Conservation (phyloP, 2,329 filamentous ascomycete genomes). For the Monilinia vaccinii-corymbosi region DNA sequence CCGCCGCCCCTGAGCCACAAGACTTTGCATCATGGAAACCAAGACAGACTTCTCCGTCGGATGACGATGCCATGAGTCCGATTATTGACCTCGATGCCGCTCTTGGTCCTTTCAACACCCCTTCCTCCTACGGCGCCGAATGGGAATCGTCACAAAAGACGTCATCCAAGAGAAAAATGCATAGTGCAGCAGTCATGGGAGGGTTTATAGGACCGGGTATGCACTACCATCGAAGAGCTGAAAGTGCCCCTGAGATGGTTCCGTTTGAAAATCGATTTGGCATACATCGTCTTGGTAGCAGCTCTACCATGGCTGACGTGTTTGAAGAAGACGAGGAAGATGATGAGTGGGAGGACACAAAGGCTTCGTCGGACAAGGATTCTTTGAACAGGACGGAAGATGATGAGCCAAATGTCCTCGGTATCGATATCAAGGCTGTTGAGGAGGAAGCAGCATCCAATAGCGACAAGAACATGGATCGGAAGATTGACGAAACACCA, state of each 20-base stretch:
- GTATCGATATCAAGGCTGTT: constrained; percentile 38
- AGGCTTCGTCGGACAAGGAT: constrained; percentile 28
- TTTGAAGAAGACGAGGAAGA: constrained; percentile 75
- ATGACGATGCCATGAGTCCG: constrained; percentile 61
- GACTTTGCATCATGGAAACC: constrained; percentile 33
- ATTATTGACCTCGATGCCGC: constrained; percentile 94
- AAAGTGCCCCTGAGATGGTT: constrained; percentile 61
- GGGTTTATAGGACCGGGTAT: constrained; percentile 60
- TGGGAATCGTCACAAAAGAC: constrained; percentile 59
- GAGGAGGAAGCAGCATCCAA: constrained; percentile 34
- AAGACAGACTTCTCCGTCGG: constrained; percentile 31
- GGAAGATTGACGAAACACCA: constrained; percentile 30
- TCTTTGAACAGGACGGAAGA: constrained; percentile 30
- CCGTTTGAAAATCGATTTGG: constrained; percentile 60
- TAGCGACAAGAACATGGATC: constrained; percentile 34
- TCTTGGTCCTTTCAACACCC: constrained; percentile 84
- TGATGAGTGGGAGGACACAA: constrained; percentile 34
- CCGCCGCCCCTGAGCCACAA: constrained; percentile 19
- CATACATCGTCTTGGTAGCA: constrained; percentile 50
- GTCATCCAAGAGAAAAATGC: constrained; percentile 57
- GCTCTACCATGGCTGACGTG: constrained; percentile 73
- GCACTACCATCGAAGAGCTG: constrained; percentile 69
- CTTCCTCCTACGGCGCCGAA: constrained; percentile 51
- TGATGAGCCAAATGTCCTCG: constrained; percentile 30
- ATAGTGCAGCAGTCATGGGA: constrained; percentile 65